Percentiles rank a stretch among this genome's conserved stretches.
Conservation (phyloP, 2,329 filamentous ascomycete species). For the Xylariaceae sp. region DNA sequence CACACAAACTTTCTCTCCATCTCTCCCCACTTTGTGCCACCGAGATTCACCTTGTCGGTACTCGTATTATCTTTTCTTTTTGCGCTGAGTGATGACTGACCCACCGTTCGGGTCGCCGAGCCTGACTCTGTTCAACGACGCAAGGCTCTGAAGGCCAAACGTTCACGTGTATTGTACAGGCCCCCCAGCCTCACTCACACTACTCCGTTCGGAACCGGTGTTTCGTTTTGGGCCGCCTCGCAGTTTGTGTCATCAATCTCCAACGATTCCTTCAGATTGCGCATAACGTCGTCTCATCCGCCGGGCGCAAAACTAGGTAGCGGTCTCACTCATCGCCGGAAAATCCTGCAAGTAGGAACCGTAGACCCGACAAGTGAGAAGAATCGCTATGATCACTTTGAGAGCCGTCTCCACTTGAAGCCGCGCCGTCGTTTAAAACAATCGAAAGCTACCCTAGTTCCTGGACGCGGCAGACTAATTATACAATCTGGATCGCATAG, state of each 20-base stretch:
- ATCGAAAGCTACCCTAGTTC: slow-evolving; percentile 16
- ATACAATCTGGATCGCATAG: slow-evolving; percentile 7
- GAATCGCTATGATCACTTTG: slow-evolving; percentile 9
- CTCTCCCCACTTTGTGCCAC: not conserved
- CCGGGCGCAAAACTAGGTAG: not conserved
- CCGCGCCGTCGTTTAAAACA: slow-evolving; percentile 18
- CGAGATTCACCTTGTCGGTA: too few relatives aligned
- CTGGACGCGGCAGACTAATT: slow-evolving; percentile 15
- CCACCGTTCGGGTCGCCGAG: not conserved
- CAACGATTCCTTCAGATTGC: not conserved
- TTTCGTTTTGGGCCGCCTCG: not conserved
- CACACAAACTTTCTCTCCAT: too few relatives aligned
- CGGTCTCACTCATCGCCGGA: slow-evolving; percentile 1
- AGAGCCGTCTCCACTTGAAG: slow-evolving; percentile 20
- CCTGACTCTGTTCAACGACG: not conserved
- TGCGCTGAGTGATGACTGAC: not conserved
- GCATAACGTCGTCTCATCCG: not conserved
- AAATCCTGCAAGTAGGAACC: not conserved
- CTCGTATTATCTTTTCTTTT: not conserved
- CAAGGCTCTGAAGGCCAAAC: not conserved
- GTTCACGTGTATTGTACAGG: not conserved
- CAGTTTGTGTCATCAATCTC: not conserved
- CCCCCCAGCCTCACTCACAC: not conserved
- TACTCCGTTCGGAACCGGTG: not conserved
- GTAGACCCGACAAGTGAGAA: not conserved